Conservation (phyloP, 2,329 filamentous ascomycete species). For the Cordyceps cicadae region DNA sequence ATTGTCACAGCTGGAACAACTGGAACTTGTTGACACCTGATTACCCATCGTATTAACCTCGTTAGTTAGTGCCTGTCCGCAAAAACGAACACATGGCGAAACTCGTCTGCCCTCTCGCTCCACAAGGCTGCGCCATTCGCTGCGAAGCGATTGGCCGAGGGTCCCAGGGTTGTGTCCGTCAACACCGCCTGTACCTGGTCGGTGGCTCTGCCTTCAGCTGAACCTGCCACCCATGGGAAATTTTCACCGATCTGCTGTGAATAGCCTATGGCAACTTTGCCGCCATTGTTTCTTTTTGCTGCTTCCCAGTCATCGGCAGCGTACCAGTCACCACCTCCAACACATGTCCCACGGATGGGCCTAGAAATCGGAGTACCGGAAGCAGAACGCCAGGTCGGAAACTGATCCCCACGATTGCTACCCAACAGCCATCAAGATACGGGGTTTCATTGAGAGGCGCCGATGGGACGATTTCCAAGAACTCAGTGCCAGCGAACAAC, state of each 20-base stretch:
- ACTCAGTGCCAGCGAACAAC: neutral
- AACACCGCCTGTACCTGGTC: neutral
- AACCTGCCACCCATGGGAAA: slow-evolving; percentile 2
- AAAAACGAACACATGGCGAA: slow-evolving; percentile 4
- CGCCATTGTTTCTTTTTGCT: neutral
- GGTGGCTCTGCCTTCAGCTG: slow-evolving; percentile 10
- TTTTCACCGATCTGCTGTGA: slow-evolving; percentile 3
- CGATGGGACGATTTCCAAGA: neutral
- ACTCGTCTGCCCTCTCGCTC: neutral
- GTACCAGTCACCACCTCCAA: too few species aligned
- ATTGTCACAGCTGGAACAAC: neutral
- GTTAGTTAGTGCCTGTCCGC: neutral
- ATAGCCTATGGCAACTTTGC: neutral
- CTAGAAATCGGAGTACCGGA: neutral
- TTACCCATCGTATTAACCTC: neutral
- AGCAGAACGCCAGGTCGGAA: neutral
- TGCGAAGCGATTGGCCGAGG: neutral
- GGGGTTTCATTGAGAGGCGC: neutral
- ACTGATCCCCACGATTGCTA: neutral
- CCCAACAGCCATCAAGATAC: slow-evolving; percentile 3
- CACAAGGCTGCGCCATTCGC: slow-evolving; percentile 9
- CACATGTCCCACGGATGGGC: neutral
- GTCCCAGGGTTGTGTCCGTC: neutral
- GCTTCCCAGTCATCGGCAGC: neutral
- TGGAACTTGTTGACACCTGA: neutral